Percentiles rank a stretch among this genome's conserved stretches.
phyloP scores from a whole-genome alignment of 768 basidiomycete genomes.

The Mycena leptocephala region DNA sequence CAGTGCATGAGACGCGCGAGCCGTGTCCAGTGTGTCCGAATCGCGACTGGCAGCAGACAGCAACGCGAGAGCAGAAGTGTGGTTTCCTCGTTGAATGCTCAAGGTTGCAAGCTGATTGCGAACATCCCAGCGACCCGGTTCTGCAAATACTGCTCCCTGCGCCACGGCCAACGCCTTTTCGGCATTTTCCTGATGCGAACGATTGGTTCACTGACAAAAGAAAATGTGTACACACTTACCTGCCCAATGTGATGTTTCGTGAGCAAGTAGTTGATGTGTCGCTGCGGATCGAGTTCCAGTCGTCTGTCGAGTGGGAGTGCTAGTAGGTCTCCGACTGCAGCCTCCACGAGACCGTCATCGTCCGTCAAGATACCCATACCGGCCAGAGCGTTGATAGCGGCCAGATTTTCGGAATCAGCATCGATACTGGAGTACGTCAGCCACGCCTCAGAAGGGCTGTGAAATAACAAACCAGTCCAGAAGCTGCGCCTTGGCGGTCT shows the following conservation, averaged over 20 bases:
- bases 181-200: slow-evolving; percentile 59
- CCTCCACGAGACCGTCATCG: slow-evolving; percentile 88
- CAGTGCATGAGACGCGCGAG: slow-evolving; percentile 63
- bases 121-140: slow-evolving; percentile 67
- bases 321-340: slow-evolving; percentile 87
- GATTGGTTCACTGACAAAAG: neutral
- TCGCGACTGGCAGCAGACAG: slow-evolving; percentile 50
- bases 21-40: slow-evolving; percentile 52
- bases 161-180: slow-evolving; percentile 66
- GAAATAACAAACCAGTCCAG: slow-evolving; percentile 80
- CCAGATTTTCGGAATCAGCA: slow-evolving; percentile 82
- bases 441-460: slow-evolving; percentile 2
- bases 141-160: slow-evolving; percentile 71
- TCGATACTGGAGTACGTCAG: slow-evolving; percentile 70
- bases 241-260: slow-evolving; percentile 81
- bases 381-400: slow-evolving; percentile 87
- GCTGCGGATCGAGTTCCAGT: slow-evolving; percentile 75
- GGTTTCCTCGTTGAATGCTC: slow-evolving; percentile 64
- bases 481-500: slow-evolving; percentile 84
- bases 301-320: slow-evolving; percentile 78
- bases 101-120: slow-evolving; percentile 72
- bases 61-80: slow-evolving; percentile 62
- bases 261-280: slow-evolving; percentile 82
- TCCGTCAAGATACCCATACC: slow-evolving; percentile 91
- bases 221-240: slow-evolving; percentile 59